Conservation (phyloP, 768 basidiomycete genomes). For the Filobasidium floriforme region DNA sequence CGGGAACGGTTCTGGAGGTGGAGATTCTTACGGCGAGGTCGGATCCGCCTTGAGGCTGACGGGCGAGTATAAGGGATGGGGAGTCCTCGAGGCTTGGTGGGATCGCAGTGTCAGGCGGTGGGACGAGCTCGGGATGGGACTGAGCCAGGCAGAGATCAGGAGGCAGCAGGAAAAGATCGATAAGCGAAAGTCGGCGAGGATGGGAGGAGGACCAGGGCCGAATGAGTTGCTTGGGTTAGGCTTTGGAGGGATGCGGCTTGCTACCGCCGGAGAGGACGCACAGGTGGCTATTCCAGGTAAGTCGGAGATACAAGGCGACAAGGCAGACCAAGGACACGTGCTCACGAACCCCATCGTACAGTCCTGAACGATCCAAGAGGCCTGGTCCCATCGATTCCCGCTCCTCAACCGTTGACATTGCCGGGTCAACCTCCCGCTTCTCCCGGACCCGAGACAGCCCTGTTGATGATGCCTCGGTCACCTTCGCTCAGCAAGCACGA, state of each 20-base stretch:
- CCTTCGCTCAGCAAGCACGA: constrained; percentile 3
- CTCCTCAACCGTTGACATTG: constrained; percentile 6
- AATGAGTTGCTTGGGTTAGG: constrained; percentile 25
- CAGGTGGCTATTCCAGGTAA: constrained; percentile 43
- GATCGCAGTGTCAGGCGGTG: constrained; percentile 80
- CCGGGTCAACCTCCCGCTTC: constrained; percentile 5
- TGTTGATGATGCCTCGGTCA: constrained; percentile 5
- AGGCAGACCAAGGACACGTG: neutral
- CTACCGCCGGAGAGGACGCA: constrained; percentile 28
- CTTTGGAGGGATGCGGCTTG: constrained; percentile 34
- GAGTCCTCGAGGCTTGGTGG: constrained; percentile 84
- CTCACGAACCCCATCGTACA: neutral
- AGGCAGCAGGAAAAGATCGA: constrained; percentile 27
- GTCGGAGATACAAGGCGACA: constrained; percentile 1
- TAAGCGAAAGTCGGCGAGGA: constrained; percentile 23
- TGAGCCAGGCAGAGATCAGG: constrained; percentile 36
- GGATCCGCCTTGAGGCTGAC: constrained; percentile 65
- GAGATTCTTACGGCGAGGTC: constrained; percentile 48
- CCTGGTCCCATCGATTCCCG: constrained; percentile 8
- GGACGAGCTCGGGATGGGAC: constrained; percentile 68
- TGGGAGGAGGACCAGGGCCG: constrained; percentile 14
- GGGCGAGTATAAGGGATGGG: constrained; percentile 88
- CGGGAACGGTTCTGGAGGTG: constrained; percentile 18
- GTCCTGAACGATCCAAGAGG: constrained; percentile 23
- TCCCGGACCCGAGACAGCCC: constrained; percentile 17